Evolutionary conservation across 257 asterid genomes (phyloP).

Genomic region (Solanum habrochaites): DNA sequence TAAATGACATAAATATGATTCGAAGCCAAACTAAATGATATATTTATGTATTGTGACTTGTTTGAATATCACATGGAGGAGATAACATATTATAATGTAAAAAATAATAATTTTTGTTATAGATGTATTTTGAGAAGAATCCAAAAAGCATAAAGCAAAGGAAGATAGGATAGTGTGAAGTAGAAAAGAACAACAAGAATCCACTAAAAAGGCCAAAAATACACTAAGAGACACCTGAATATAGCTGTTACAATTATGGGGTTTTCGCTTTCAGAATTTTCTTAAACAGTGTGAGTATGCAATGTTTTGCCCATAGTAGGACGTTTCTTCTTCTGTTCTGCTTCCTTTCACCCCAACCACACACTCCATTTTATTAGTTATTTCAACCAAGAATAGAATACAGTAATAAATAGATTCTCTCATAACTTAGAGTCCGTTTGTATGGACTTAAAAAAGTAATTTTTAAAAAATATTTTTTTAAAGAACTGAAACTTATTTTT

Average conservation of each 20-base stretch:
- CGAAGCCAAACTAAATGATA: no score
- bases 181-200: conserved; percentile 17
- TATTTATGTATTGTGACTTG: no score
- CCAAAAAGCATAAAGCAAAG: not conserved
- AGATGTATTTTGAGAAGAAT: not conserved
- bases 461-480: no score
- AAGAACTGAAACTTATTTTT: no score
- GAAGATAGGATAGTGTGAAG: not conserved
- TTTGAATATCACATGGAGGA: not conserved
- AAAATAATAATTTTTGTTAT: not conserved
- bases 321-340: conserved; percentile 9
- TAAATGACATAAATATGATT: no score
- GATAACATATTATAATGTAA: not conserved
- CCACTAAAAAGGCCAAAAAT: conserved; percentile 4
- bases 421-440: not conserved
- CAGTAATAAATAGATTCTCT: not conserved
- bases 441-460: no score
- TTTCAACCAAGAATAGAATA: no score
- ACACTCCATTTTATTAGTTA: not conserved
- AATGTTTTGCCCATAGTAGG: not conserved
- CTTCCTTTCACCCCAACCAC: conserved; percentile 1
- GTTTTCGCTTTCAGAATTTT: conserved; percentile 2
- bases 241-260: conserved; percentile 17
- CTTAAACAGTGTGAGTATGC: not conserved
- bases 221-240: conserved; percentile 11